These are phyloP conservation scores for Stygiomarasmius scandens DNA, from an alignment of 1,284 basidiomycete genomes.

Conservation along the genomic window DNA sequence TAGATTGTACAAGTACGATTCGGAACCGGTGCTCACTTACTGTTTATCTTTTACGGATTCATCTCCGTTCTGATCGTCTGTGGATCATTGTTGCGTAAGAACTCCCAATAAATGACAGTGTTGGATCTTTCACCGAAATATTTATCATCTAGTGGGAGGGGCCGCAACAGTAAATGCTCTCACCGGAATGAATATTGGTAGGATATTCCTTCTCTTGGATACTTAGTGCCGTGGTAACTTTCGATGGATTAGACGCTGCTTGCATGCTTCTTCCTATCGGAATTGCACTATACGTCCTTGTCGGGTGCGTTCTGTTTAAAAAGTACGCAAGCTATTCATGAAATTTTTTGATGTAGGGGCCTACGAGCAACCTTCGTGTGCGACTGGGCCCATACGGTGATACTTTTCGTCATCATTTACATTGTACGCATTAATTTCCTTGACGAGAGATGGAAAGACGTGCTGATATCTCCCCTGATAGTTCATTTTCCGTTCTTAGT, in stretches of 20 bases:
- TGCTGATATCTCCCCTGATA: not conserved
- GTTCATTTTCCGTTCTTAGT: slow-evolving; percentile 50
- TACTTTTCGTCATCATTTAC: slow-evolving; percentile 54
- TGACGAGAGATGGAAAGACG: not conserved
- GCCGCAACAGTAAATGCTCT: slow-evolving; percentile 66
- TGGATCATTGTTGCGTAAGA: slow-evolving; percentile 49
- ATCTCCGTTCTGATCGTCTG: slow-evolving; percentile 65
- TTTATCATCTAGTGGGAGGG: slow-evolving; percentile 48
- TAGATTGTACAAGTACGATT: slow-evolving; percentile 69
- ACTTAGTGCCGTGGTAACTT: slow-evolving; percentile 18
- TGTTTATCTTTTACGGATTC: slow-evolving; percentile 69
- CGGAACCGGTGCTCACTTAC: slow-evolving; percentile 59
- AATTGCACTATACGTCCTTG: slow-evolving; percentile 38
- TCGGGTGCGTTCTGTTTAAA: slow-evolving; percentile 23
- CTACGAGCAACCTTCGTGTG: slow-evolving; percentile 58
- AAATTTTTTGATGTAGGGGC: slow-evolving; percentile 41
- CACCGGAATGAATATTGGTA: slow-evolving; percentile 60
- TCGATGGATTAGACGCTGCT: slow-evolving; percentile 38
- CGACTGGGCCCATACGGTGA: slow-evolving; percentile 55
- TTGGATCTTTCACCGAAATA: slow-evolving; percentile 33
- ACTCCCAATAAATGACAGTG: slow-evolving; percentile 48
- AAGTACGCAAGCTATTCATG: slow-evolving; percentile 19
- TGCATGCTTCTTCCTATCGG: slow-evolving; percentile 59
- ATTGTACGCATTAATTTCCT: slow-evolving; percentile 21
- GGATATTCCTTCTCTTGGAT: slow-evolving; percentile 25